Conservation (phyloP, 352 stramenopile species). For the Phytophthora constricta region DNA sequence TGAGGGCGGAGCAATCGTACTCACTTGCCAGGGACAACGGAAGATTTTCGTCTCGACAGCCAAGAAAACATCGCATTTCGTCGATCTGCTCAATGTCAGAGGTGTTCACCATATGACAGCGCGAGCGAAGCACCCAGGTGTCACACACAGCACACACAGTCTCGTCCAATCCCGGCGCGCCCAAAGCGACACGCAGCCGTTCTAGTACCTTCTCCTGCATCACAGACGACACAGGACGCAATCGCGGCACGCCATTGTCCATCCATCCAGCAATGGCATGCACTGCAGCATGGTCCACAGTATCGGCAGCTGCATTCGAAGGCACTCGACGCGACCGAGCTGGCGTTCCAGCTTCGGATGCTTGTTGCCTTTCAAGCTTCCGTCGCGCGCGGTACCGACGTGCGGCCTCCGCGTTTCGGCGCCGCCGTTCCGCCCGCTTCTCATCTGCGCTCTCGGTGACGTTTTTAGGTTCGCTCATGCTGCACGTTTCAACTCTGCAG, state of each 20-base stretch:
- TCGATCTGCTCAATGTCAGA: not conserved
- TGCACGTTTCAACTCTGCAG: not conserved
- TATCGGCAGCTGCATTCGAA: not conserved
- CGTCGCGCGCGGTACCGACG: not conserved
- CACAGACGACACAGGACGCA: slow-evolving; percentile 1
- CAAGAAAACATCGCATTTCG: not conserved
- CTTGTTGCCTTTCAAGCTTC: not conserved
- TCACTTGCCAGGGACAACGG: not conserved
- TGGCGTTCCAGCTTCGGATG: not conserved
- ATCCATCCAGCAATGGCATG: not conserved
- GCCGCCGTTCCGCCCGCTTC: not conserved
- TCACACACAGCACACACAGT: not conserved
- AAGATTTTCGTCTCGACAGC: not conserved
- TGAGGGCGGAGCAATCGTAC: slow-evolving; percentile 2
- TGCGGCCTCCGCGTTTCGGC: not conserved
- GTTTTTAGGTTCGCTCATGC: too few relatives aligned
- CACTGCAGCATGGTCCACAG: not conserved
- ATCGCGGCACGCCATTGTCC: not conserved
- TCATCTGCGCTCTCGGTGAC: not conserved
- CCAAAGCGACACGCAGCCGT: not conserved
- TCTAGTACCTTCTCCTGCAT: not conserved
- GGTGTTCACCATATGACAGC: not conserved
- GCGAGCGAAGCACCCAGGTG: not conserved
- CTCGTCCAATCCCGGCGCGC: not conserved
- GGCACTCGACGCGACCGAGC: not conserved